Percentiles rank a stretch among this genome's conserved stretches.
phyloP scores from a whole-genome alignment of 495 filamentous ascomycete genomes.

The Aspergillus haitiensis region DNA sequence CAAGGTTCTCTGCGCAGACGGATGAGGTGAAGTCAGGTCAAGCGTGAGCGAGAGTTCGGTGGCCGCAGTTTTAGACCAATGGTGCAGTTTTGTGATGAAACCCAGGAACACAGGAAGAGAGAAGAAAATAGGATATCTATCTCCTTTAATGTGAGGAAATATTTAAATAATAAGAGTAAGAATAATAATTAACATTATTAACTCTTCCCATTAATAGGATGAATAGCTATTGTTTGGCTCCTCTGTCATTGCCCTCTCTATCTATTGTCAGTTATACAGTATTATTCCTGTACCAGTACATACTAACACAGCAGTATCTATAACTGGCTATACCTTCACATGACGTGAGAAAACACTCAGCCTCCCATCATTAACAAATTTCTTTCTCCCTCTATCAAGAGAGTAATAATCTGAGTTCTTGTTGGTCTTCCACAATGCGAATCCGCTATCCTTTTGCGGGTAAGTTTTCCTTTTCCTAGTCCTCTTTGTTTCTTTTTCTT shows the following conservation, averaged over 20 bases:
- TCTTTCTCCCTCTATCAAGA: neutral
- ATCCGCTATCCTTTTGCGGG: conserved; percentile 74
- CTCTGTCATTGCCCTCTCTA: no score
- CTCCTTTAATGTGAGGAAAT: no score
- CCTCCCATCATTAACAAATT: neutral
- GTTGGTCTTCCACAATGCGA: conserved; percentile 52
- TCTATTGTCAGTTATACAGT: neutral
- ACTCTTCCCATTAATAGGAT: no score
- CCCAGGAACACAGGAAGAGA: neutral
- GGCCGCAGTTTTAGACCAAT: conserved; percentile 39
- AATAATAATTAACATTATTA: no score
- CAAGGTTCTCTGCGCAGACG: conserved; percentile 44
- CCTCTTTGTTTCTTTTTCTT: conserved; percentile 3
- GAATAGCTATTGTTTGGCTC: no score
- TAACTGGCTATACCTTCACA: neutral
- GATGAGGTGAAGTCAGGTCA: conserved; percentile 41
- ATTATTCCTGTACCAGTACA: neutral
- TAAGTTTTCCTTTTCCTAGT: conserved; percentile 33
- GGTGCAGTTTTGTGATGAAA: conserved; percentile 26
- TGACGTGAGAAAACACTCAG: conserved; percentile 18
- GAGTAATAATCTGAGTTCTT: no score
- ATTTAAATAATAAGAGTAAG: no score
- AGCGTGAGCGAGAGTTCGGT: conserved; percentile 33
- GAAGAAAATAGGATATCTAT: neutral
- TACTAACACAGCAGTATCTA: no score